phyloP scores from a whole-genome alignment of 306 rosid genomes.

The Malus fusca region DNA sequence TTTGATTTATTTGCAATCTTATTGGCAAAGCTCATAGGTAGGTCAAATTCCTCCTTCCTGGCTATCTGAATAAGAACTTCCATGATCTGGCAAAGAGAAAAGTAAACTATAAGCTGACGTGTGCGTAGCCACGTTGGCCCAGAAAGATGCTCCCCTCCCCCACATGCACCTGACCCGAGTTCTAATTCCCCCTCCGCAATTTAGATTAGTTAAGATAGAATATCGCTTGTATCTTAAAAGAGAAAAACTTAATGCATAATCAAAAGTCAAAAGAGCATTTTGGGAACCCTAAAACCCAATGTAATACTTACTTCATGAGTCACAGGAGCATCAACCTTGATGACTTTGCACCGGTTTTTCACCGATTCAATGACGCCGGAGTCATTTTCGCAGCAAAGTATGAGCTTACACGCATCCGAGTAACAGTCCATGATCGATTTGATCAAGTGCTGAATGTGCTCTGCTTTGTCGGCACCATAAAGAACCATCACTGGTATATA shows the following conservation, averaged over 20 bases:
- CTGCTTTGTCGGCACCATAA: slow-evolving; percentile 58
- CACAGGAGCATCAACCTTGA: slow-evolving; percentile 54
- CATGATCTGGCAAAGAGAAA: slow-evolving; percentile 35
- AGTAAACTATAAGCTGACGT: too few species aligned
- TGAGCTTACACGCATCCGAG: slow-evolving; percentile 57
- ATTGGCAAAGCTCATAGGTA: slow-evolving; percentile 58
- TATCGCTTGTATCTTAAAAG: background rate
- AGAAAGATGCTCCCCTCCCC: too few species aligned
- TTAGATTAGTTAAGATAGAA: background rate
- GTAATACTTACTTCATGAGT: slow-evolving; percentile 56
- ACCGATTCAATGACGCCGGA: slow-evolving; percentile 44
- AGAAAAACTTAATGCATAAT: background rate
- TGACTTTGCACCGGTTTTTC: slow-evolving; percentile 45
- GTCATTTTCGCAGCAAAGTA: slow-evolving; percentile 74
- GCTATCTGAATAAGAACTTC: slow-evolving; percentile 71
- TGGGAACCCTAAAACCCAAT: background rate
- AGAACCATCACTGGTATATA: slow-evolving; percentile 57
- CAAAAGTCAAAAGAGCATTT: background rate
- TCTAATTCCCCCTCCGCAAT: background rate
- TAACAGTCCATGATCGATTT: slow-evolving; percentile 86
- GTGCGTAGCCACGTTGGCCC: background rate
- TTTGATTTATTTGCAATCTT: slow-evolving; percentile 67
- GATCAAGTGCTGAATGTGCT: slow-evolving; percentile 67
- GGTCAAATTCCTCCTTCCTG: slow-evolving; percentile 57
- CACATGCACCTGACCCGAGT: background rate